A percentile compares a stretch with the other conserved stretches of the same genome.
phyloP scores from a whole-genome alignment of 768 basidiomycete genomes.

The Boletus tomentosulus region DNA sequence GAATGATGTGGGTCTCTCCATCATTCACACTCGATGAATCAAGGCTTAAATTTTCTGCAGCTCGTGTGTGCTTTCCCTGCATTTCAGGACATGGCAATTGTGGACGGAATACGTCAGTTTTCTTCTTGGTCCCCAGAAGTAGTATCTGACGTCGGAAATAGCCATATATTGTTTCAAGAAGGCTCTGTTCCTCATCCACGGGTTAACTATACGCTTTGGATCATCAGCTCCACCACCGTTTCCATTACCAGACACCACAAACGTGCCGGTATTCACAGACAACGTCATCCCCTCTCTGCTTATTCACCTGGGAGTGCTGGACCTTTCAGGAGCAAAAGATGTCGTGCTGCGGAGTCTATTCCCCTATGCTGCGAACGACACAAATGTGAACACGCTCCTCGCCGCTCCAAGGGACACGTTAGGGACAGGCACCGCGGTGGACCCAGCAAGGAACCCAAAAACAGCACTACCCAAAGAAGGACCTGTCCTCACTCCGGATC shows the following conservation, averaged over 20 bases:
- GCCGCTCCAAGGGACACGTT: conserved; percentile 19
- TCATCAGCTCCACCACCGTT: conserved; percentile 49
- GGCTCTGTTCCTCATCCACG: conserved; percentile 76
- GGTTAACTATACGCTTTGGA: conserved; percentile 63
- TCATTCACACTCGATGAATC: not conserved
- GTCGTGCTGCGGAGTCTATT: conserved; percentile 46
- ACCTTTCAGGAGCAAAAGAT: conserved; percentile 47
- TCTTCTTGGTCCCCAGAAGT: conserved; percentile 6
- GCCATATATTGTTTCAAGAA: conserved; percentile 91
- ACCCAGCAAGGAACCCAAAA: conserved; percentile 13
- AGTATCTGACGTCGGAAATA: conserved; percentile 23
- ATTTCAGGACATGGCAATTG: conserved; percentile 71
- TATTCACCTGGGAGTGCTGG: conserved; percentile 70
- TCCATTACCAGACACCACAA: conserved; percentile 55
- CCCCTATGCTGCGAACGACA: conserved; percentile 39
- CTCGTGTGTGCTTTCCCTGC: conserved; percentile 74
- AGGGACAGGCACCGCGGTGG: conserved; percentile 1
- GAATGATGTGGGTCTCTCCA: conserved; percentile 48
- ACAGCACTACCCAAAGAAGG: conserved; percentile 37
- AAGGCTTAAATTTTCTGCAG: conserved; percentile 35
- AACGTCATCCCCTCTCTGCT: conserved; percentile 84
- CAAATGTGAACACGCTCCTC: conserved; percentile 40
- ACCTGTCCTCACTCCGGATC: conserved; percentile 52
- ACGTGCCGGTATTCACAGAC: conserved; percentile 70
- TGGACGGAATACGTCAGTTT: conserved; percentile 56